These are phyloP conservation scores for Suillus hirtellus DNA, from an alignment of 768 basidiomycete species.

Conservation along the genomic window DNA sequence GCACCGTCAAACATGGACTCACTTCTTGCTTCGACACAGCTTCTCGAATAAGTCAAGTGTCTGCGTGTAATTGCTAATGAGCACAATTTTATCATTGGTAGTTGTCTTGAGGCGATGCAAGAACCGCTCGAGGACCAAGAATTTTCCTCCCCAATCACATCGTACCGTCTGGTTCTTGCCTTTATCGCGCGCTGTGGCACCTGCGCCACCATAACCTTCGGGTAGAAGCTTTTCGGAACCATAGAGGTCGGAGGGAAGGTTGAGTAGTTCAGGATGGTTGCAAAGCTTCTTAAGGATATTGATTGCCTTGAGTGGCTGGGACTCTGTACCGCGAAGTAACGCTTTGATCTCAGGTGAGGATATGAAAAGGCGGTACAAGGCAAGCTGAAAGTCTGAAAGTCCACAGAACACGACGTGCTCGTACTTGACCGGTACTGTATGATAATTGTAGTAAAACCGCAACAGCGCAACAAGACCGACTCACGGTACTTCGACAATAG, in stretches of 20 bases:
- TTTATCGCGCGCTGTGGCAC: constrained; percentile 41
- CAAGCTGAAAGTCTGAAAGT: constrained; percentile 78
- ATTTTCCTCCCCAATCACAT: constrained; percentile 89
- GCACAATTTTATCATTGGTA: constrained; percentile 92
- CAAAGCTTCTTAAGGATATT: constrained; percentile 93
- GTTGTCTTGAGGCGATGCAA: constrained; percentile 77
- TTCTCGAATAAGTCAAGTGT: constrained; percentile 93
- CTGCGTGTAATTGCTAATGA: constrained; percentile 97
- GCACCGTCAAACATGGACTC: constrained; percentile 18
- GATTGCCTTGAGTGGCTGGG: constrained; percentile 95
- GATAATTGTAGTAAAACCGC: constrained; percentile 14
- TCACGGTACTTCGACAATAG: constrained; percentile 90
- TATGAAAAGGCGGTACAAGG: constrained; percentile 88
- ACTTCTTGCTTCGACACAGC: constrained; percentile 85
- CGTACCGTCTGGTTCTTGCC: constrained; percentile 52
- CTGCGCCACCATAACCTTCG: constrained; percentile 69
- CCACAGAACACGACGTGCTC: constrained; percentile 96
- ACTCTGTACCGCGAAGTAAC: constrained; percentile 80
- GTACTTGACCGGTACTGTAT: constrained; percentile 94
- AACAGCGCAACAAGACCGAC: constrained; percentile 32
- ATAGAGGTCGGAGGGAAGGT: constrained; percentile 79
- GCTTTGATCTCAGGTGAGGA: constrained; percentile 92
- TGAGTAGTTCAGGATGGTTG: constrained; percentile 90
- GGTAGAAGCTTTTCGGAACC: constrained; percentile 84
- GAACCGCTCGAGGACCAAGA: constrained; percentile 90